Base-by-base conservation (phyloP, 768 basidiomycete species). In the Auricularia auricula-judae region DNA sequence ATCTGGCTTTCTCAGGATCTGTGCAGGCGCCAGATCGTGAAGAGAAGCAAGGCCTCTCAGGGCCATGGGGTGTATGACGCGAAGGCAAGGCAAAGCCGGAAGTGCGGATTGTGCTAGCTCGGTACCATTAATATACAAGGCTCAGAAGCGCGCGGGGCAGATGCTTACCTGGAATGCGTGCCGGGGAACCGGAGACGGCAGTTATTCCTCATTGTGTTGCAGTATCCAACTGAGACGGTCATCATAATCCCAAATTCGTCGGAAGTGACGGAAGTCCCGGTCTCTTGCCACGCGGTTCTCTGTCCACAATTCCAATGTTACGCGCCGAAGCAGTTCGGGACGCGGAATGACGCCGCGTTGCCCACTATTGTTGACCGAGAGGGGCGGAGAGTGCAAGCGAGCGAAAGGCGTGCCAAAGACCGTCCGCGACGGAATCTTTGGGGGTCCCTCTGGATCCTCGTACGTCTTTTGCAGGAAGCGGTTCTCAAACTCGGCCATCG, bases 401-500 rank as follows among this genome's bases (percentile, higher is more conserved):
- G 47, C 47, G 47, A 51, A 51, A 10, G 47, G 47, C 47, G 47
- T 51, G 47, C 47, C 47, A 18, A 51, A 51, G 4, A 3, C 47
- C 18, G 47, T 51, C 18, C 47, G 47, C 47, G 47, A 8, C 5
- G 47, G 47, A 18, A 51, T 51, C 47, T 51, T 51, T 1, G 18
- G 14, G 11, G 47, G 21, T 5, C 5, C 47, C 18, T 51, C 47
- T 18, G 47, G 47, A 18, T 51, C 47, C 47, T 51, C 47, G 47
- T 18, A 51, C 47, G 47, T 18, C 18, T 51, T 51, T 29, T 59
- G 56, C 16, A 59, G 56, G 56, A 59, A 59, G 11, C 56, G 56
- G 33, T 59, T 59, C 34, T 59, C 56, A 18, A 59, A 59, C 29
- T 59, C 56, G 23, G 56, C 56, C 56, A 59, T 59, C 56, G 56